phyloP scores from a whole-genome alignment of 148 eudicot species.

The Camellia sinensis region DNA sequence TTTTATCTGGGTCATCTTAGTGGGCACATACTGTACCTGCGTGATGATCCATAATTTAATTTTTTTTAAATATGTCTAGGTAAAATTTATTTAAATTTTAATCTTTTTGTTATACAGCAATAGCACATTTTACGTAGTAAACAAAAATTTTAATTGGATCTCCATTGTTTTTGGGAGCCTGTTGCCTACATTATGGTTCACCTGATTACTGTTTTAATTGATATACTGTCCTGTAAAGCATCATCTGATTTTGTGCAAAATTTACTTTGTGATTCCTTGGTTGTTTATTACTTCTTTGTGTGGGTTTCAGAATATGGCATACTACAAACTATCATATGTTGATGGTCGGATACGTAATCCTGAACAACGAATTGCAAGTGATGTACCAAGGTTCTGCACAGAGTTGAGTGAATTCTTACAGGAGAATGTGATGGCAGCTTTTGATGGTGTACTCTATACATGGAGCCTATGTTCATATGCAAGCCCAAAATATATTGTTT shows the following conservation, averaged over 20 bases:
- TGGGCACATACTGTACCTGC: too few relatives aligned
- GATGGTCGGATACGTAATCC: conserved; percentile 87
- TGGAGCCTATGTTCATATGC: conserved; percentile 99
- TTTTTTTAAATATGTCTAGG: too few relatives aligned
- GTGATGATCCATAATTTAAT: too few relatives aligned
- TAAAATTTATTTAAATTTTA: not conserved
- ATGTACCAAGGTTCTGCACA: conserved; percentile 82
- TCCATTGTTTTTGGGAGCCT: not conserved
- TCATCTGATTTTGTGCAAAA: not conserved
- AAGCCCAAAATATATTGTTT: conserved; percentile 86
- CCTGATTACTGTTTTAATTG: not conserved
- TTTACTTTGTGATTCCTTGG: too few relatives aligned
- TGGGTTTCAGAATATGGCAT: conserved; percentile 75
- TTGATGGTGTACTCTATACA: conserved; percentile 85
- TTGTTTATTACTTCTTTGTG: conserved; percentile 10
- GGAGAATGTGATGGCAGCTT: conserved; percentile 82
- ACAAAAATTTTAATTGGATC: not conserved
- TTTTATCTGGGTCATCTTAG: too few relatives aligned
- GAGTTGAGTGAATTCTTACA: conserved; percentile 93
- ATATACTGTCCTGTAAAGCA: not conserved
- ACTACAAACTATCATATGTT: conserved; percentile 91
- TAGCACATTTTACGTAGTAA: not conserved
- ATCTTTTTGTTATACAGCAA: not conserved
- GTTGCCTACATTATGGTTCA: not conserved
- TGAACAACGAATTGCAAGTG: conserved; percentile 95